A percentile compares a stretch with the other conserved stretches of the same genome.
phyloP scores from a whole-genome alignment of 139 green algal species.

The Micractinium conductrix region DNA sequence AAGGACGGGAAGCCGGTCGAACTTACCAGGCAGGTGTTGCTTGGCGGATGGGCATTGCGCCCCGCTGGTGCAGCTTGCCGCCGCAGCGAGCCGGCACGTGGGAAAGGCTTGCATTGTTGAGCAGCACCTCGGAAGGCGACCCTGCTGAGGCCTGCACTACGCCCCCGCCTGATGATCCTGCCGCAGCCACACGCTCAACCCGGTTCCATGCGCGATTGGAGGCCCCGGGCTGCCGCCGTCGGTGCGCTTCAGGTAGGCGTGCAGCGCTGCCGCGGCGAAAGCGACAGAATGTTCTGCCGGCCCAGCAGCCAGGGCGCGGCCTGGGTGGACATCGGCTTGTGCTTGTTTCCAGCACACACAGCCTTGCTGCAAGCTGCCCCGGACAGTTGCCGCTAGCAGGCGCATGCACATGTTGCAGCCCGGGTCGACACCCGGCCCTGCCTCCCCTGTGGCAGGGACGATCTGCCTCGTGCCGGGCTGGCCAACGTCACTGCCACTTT shows the following conservation, averaged over 20 bases:
- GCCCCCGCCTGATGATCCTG: too few relatives aligned
- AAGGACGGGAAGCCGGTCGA: constrained; percentile 55
- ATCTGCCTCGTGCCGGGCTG: constrained; percentile 64
- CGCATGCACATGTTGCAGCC: not conserved
- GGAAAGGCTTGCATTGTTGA: too few relatives aligned
- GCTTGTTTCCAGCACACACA: not conserved
- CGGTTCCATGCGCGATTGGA: constrained; percentile 70
- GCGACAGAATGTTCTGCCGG: too few relatives aligned
- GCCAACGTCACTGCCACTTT: constrained; percentile 76
- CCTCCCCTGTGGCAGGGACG: constrained; percentile 20
- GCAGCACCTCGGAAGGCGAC: too few relatives aligned
- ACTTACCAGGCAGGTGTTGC: too few relatives aligned
- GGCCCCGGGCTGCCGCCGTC: constrained; percentile 58
- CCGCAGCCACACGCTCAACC: constrained; percentile 76
- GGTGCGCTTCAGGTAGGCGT: constrained; percentile 55
- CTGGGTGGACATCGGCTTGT: too few relatives aligned
- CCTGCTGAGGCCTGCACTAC: too few relatives aligned
- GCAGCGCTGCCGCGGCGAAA: not conserved
- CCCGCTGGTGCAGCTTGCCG: too few relatives aligned
- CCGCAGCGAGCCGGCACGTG: too few relatives aligned
- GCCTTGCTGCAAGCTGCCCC: not conserved
- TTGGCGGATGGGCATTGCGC: too few relatives aligned
- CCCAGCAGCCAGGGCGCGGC: too few relatives aligned
- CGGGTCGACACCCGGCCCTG: not conserved
- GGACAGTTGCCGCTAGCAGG: not conserved